Conservation (phyloP, 371 early-diverging fungal species). For the Gilbertella persicaria region DNA sequence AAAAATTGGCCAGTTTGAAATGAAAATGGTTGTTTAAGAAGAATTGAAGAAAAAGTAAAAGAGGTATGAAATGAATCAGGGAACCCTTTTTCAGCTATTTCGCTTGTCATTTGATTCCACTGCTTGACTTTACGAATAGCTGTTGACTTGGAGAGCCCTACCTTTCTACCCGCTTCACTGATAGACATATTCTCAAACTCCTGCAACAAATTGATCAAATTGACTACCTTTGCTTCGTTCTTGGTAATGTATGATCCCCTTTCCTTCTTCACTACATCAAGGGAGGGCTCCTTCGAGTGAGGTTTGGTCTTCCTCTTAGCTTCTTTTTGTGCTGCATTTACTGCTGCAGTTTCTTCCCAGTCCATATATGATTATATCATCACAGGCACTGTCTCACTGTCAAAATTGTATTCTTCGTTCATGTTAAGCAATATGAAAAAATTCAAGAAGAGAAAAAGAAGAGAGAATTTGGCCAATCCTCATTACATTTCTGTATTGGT, state of each 20-base stretch:
- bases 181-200: too few species aligned
- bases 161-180: too few species aligned
- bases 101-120: too few species aligned
- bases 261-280: constrained; percentile 17
- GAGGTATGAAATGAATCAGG: too few species aligned
- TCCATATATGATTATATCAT: constrained; percentile 5
- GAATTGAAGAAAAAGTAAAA: too few species aligned
- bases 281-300: constrained; percentile 16
- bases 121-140: too few species aligned
- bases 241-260: constrained; percentile 20
- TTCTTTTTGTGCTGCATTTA: constrained; percentile 19
- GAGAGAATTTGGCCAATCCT: constrained; percentile 3
- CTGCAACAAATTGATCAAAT: too few species aligned
- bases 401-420: constrained; percentile 5
- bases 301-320: constrained; percentile 16
- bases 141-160: too few species aligned
- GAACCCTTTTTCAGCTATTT: constrained; percentile 16
- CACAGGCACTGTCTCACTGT: constrained; percentile 7
- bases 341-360: constrained; percentile 18
- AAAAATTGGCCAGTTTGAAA: too few species aligned
- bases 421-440: constrained; percentile 9
- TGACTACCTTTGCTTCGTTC: too few species aligned
- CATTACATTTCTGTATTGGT: constrained; percentile 5
- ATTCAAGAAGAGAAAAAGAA: neutral
- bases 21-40: too few species aligned